phyloP scores from a whole-genome alignment of 1,284 basidiomycete species.

The Wolfiporia cocos region DNA sequence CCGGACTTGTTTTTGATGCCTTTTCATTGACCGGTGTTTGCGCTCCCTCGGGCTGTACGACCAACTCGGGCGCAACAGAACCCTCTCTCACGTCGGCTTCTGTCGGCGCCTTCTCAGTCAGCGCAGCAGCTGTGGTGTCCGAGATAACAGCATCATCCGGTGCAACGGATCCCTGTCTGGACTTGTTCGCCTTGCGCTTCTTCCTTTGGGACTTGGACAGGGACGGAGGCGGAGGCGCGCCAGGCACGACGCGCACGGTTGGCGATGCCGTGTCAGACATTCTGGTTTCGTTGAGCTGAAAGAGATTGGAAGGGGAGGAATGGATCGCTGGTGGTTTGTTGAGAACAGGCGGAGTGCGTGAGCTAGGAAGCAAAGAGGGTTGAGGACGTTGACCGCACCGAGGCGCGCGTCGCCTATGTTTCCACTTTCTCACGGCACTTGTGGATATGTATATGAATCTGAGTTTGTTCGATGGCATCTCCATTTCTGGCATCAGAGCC shows the following conservation, averaged over 20 bases:
- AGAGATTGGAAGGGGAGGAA: no score
- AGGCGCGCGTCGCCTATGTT: no score
- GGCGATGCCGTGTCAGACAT: conserved; percentile 41
- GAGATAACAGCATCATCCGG: conserved; percentile 27
- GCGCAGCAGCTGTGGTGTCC: conserved; percentile 41
- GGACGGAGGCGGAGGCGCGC: conserved; percentile 57
- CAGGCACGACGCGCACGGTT: conserved; percentile 59
- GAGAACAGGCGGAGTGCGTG: no score
- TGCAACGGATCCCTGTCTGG: conserved; percentile 14
- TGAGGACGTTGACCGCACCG: no score
- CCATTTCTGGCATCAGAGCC: no score
- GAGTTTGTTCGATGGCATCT: no score
- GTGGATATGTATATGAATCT: no score
- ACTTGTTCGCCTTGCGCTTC: conserved; percentile 49
- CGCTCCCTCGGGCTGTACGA: conserved; percentile 32
- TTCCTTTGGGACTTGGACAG: conserved; percentile 61
- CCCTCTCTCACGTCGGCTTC: conserved; percentile 42
- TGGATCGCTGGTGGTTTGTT: no score
- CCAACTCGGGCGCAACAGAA: conserved; percentile 40
- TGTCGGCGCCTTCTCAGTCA: conserved; percentile 45
- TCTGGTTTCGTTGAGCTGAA: no score
- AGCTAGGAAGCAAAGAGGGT: no score
- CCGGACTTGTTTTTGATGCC: conserved; percentile 51
- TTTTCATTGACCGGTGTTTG: conserved; percentile 36
- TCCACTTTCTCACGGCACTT: neutral